Percentiles rank a stretch among this genome's conserved stretches.
These are phyloP conservation scores for Papiliotrema flavescens DNA, from an alignment of 1,284 basidiomycete species.

Conservation along the genomic window DNA sequence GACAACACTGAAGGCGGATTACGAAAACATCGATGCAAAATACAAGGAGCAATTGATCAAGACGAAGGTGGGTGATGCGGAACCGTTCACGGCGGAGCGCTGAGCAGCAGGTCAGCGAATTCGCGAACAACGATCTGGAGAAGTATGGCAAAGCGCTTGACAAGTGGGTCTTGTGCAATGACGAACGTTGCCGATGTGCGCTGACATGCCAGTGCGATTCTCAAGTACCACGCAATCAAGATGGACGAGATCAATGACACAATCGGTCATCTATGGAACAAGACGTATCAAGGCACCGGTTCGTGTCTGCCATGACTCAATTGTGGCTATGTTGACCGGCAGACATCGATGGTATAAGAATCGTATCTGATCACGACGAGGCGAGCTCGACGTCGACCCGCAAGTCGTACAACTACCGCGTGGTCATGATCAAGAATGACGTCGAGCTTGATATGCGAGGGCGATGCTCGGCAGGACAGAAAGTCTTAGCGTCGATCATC, in stretches of 20 bases:
- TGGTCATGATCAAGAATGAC: conserved; percentile 97
- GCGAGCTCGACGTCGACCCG: conserved; percentile 61
- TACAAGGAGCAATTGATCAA: conserved; percentile 89
- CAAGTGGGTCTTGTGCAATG: conserved; percentile 58
- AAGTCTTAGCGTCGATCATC: conserved; percentile 98
- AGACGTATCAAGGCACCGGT: conserved; percentile 99
- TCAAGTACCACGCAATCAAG: conserved; percentile 97
- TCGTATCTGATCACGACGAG: conserved; percentile 89
- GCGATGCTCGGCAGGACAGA: conserved; percentile 96
- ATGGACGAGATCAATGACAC: conserved; percentile 99
- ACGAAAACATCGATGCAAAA: conserved; percentile 76
- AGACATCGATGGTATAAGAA: conserved; percentile 98
- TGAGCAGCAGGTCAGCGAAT: conserved; percentile 71
- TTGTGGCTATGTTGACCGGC: conserved; percentile 1
- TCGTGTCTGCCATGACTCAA: conserved; percentile 19
- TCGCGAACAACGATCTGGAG: conserved; percentile 91
- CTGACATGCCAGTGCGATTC: conserved; percentile 65
- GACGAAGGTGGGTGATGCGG: conserved; percentile 68
- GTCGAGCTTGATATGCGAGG: conserved; percentile 99
- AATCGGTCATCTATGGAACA: conserved; percentile 94
- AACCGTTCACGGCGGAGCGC: conserved; percentile 1
- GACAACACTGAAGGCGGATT: conserved; percentile 71
- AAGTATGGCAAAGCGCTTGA: conserved; percentile 96
- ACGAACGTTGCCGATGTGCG: conserved; percentile 36
- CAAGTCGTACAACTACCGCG: conserved; percentile 97